Base-by-base conservation (phyloP, 2,329 filamentous ascomycete species). In the Claviceps maximensis region DNA sequence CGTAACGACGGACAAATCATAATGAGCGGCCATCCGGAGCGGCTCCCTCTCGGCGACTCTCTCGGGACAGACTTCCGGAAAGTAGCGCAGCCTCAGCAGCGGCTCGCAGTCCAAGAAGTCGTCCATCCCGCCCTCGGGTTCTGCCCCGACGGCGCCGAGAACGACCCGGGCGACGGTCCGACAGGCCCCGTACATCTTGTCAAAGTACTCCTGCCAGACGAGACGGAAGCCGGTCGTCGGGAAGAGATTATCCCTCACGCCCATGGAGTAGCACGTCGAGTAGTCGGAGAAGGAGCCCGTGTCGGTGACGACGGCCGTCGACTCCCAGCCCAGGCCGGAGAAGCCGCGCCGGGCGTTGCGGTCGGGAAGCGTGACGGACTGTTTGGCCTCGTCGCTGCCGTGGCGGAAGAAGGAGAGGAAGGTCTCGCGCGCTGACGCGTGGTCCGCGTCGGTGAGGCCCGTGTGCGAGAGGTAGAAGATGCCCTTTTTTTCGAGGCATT, bases 201-300 rank as follows among this genome's bases (percentile, higher is more conserved):
- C 48, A 42, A 50, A 50, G 48, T 50, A 50, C 15, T 9, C 38
- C 36, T 50, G 48, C 36, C 36, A 42, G 10, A 29, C 10, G 19
- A 4, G 6, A 2, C 40, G 17, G 23, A 50, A 50, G 10, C 7
- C 15, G 15, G 42, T 9, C 25, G 17, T 29, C 17, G 48, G 48
- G 48, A 50, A 50, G 15, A 50, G 38, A 17, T 50, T 50, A 25
- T 50, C 40, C 2, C 23, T 25, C 21, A 42, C 17, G 21, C 48
- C 48, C 48, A 50, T 50, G 38, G 48, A 50, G 48, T 38, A 49
- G 33, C 47, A 49, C n/a, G 31, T 49, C 6, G 47, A 49, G 23
- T 49, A 49, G 47, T 49, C 47, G 29, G 47, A 40, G 47, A 49
- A 49, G 17, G 29, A 29, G 31, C 47, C 47, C 29, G 47, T 49